Conservation (phyloP, 1,139 yeast species). For the Magnusiomyces paraingens region DNA sequence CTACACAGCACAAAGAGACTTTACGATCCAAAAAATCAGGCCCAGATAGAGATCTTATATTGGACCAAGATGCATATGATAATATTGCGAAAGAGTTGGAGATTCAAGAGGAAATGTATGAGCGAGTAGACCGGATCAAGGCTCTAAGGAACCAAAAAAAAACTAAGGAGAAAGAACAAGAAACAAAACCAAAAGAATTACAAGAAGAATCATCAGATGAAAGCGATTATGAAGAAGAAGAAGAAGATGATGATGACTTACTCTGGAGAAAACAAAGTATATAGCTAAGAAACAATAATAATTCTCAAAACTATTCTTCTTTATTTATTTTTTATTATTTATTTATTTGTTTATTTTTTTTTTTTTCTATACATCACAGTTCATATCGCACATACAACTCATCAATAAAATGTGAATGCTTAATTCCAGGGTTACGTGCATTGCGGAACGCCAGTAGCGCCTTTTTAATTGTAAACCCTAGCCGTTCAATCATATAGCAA, state of each 20-base stretch:
- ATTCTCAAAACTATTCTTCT: too few species aligned
- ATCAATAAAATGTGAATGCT: slow-evolving; percentile 72
- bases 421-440: slow-evolving; percentile 67
- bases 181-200: slow-evolving; percentile 7
- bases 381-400: slow-evolving; percentile 61
- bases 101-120: slow-evolving; percentile 41
- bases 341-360: background rate
- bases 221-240: slow-evolving; percentile 28
- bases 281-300: too few species aligned
- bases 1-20: too few species aligned
- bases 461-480: slow-evolving; percentile 55
- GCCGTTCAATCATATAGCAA: slow-evolving; percentile 56
- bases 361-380: slow-evolving; percentile 10
- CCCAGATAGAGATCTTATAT: slow-evolving; percentile 31
- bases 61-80: slow-evolving; percentile 68
- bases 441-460: slow-evolving; percentile 54
- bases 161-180: slow-evolving; percentile 64
- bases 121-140: slow-evolving; percentile 12
- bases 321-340: background rate
- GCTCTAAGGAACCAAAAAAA: slow-evolving; percentile 46
- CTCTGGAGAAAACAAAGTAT: slow-evolving; percentile 10
- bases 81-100: slow-evolving; percentile 63
- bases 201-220: slow-evolving; percentile 3
- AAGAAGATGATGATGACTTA: slow-evolving; percentile 27
- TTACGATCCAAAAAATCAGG: background rate